These are phyloP conservation scores for Umbelopsis sp. DNA, from an alignment of 371 early-diverging fungal genomes.

Conservation along the genomic window DNA sequence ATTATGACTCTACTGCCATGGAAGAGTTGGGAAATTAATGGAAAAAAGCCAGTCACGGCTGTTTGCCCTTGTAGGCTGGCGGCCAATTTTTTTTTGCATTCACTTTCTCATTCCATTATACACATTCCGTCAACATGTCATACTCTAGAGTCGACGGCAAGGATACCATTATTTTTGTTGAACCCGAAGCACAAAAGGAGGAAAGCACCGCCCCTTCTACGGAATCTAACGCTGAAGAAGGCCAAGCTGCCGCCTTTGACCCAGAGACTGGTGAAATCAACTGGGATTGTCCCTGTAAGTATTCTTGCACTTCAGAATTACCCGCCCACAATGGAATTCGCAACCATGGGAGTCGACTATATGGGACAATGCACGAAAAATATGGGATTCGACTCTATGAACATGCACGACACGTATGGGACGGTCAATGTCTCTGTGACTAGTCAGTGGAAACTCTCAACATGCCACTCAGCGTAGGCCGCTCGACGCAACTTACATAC, in stretches of 20 bases:
- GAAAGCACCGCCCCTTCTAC: constrained; percentile 22
- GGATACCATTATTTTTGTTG: constrained; percentile 59
- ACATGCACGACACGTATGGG: too few species aligned
- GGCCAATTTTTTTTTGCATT: background rate
- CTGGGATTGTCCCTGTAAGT: constrained; percentile 98
- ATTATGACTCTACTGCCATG: too few species aligned
- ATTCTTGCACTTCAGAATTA: background rate
- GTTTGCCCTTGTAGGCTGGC: background rate
- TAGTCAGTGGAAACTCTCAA: too few species aligned
- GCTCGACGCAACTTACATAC: too few species aligned
- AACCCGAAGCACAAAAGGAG: constrained; percentile 39
- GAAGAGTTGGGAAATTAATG: too few species aligned
- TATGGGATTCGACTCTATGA: too few species aligned
- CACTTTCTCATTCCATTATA: constrained; percentile 16
- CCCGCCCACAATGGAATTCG: background rate
- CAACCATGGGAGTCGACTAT: too few species aligned
- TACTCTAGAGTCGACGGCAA: constrained; percentile 54
- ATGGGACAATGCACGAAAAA: too few species aligned
- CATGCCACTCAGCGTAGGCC: too few species aligned
- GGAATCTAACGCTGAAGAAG: constrained; percentile 31
- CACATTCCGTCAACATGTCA: constrained; percentile 33
- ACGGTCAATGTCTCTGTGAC: too few species aligned
- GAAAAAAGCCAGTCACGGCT: too few species aligned
- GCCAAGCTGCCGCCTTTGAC: constrained; percentile 58
- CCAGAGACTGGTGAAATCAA: constrained; percentile 95